A percentile compares a stretch with the other conserved stretches of the same genome.
Evolutionary conservation across 1,139 yeast genomes (phyloP).

Genomic region (Hyphopichia burtonii): DNA sequence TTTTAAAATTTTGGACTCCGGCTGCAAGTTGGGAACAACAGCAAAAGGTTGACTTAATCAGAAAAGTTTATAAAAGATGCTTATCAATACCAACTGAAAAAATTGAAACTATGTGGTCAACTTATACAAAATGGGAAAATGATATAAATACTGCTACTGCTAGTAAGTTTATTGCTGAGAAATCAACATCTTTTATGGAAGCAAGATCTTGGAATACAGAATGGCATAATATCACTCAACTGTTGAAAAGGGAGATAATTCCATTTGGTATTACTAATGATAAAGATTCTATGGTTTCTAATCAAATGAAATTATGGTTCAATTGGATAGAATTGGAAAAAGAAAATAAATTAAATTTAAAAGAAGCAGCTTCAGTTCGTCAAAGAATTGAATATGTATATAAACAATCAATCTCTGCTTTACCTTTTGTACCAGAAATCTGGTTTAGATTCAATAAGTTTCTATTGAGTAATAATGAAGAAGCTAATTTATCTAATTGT

Average conservation of each 20-base stretch:
- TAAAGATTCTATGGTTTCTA: conserved; percentile 22
- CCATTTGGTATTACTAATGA: conserved; percentile 26
- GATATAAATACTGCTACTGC: conserved; percentile 74
- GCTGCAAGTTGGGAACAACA: conserved; percentile 84
- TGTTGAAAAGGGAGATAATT: conserved; percentile 37
- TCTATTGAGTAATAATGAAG: conserved; percentile 31
- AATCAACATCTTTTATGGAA: conserved; percentile 84
- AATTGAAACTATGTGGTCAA: conserved; percentile 78
- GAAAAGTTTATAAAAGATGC: conserved; percentile 72
- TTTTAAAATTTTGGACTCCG: conserved; percentile 77
- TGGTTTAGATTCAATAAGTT: conserved; percentile 69
- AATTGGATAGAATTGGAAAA: conserved; percentile 81
- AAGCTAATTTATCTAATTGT: conserved; percentile 30
- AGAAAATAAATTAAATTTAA: conserved; percentile 62
- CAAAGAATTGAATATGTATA: conserved; percentile 73
- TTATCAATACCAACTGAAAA: conserved; percentile 70
- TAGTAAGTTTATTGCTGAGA: conserved; percentile 80
- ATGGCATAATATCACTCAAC: conserved; percentile 57
- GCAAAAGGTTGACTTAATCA: conserved; percentile 72
- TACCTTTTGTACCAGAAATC: conserved; percentile 75
- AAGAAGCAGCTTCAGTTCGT: conserved; percentile 45
- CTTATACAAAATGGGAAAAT: conserved; percentile 81
- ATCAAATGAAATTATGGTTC: conserved; percentile 60
- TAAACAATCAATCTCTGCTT: conserved; percentile 65
- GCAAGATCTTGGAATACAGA: conserved; percentile 81